phyloP scores from a whole-genome alignment of 129 eudicot species.

The Centrapalus pauciflorus region DNA sequence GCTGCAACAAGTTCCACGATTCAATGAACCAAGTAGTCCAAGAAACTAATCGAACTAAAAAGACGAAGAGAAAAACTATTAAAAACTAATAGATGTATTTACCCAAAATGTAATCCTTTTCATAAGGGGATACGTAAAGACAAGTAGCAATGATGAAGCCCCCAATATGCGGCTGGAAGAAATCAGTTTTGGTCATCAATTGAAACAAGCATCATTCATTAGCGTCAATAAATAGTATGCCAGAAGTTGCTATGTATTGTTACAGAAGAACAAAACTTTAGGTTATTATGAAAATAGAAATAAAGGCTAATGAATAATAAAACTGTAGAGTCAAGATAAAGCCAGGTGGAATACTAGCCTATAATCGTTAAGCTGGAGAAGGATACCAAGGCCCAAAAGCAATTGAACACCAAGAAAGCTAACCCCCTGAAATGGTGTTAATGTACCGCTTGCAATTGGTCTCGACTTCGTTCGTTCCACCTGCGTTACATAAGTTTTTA shows the following conservation, averaged over 20 bases:
- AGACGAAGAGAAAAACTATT: background rate
- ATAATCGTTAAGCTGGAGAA: slow-evolving; percentile 77
- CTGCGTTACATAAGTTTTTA: slow-evolving; percentile 50
- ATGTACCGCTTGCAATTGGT: slow-evolving; percentile 92
- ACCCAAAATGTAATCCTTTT: slow-evolving; percentile 98
- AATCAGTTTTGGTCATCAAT: slow-evolving; percentile 10
- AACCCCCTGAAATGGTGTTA: slow-evolving; percentile 83
- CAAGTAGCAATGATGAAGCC: slow-evolving; percentile 89
- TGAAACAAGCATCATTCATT: background rate
- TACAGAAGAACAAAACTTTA: background rate
- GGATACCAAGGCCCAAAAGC: slow-evolving; percentile 90
- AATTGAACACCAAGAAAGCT: slow-evolving; percentile 85
- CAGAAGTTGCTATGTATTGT: slow-evolving; percentile 4
- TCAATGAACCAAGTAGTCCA: slow-evolving; percentile 12
- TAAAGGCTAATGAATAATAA: background rate
- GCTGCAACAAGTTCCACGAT: slow-evolving; percentile 47
- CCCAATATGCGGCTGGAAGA: slow-evolving; percentile 77
- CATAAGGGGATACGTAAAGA: slow-evolving; percentile 94
- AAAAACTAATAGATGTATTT: slow-evolving; percentile 4
- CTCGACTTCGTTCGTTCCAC: slow-evolving; percentile 86
- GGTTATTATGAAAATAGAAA: background rate
- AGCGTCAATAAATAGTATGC: slow-evolving; percentile 3
- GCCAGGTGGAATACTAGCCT: slow-evolving; percentile 41
- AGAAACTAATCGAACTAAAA: slow-evolving; percentile 1
- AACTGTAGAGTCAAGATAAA: slow-evolving; percentile 3